Conservation (phyloP, 140 eudicot species). For the Cichorium intybus region DNA sequence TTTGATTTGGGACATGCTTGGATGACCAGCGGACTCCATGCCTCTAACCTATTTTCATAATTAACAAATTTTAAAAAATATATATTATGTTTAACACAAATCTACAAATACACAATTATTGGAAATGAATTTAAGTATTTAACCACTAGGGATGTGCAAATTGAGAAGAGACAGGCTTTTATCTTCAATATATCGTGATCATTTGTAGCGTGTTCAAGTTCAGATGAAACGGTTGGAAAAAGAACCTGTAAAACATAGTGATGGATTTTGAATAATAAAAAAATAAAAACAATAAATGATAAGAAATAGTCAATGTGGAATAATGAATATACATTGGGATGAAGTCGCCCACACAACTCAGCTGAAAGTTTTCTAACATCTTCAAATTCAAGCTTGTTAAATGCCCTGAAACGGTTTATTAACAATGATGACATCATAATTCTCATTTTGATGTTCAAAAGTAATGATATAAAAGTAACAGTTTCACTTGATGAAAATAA, state of each 20-base stretch:
- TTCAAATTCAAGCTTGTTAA: slow-evolving; percentile 69
- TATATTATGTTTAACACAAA: background rate
- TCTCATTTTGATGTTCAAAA: slow-evolving; percentile 16
- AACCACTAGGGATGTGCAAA: slow-evolving; percentile 89
- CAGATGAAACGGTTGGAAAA: slow-evolving; percentile 57
- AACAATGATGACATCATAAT: slow-evolving; percentile 4
- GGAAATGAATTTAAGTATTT: background rate
- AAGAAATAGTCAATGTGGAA: too few species aligned
- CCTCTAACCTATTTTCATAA: slow-evolving; percentile 57
- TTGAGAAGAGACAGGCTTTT: slow-evolving; percentile 75
- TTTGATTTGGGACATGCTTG: slow-evolving; percentile 42
- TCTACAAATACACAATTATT: background rate
- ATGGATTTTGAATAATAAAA: background rate
- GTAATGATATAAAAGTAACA: background rate
- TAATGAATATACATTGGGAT: slow-evolving; percentile 51
- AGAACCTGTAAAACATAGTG: slow-evolving; percentile 59
- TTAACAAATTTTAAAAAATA: background rate
- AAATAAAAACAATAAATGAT: background rate
- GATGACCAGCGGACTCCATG: slow-evolving; percentile 48
- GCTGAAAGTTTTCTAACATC: slow-evolving; percentile 95
- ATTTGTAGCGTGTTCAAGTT: slow-evolving; percentile 52
- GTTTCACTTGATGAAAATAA: slow-evolving; percentile 12
- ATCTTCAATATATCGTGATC: slow-evolving; percentile 53
- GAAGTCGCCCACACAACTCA: slow-evolving; percentile 93
- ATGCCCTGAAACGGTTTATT: slow-evolving; percentile 51